Evolutionary conservation across 768 basidiomycete species (phyloP).

Genomic region (Hypholoma fasciculare): DNA sequence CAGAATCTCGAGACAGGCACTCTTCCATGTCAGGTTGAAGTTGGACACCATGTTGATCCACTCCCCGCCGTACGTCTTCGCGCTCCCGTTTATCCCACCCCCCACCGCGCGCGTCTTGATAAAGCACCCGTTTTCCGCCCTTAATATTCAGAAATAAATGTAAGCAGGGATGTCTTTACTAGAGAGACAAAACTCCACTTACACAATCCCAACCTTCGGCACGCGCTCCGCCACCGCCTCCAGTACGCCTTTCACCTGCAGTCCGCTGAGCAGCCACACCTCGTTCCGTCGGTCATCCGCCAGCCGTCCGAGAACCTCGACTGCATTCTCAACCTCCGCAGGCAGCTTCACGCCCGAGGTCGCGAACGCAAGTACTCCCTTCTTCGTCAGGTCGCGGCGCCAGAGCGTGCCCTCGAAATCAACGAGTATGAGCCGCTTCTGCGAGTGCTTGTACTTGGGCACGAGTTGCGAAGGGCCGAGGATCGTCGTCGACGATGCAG

Average conservation of each 20-base stretch:
- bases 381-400: slow-evolving; percentile 54
- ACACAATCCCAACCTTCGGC: slow-evolving; percentile 77
- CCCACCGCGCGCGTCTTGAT: slow-evolving; percentile 52
- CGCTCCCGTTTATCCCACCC: slow-evolving; percentile 16
- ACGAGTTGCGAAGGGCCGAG: slow-evolving; percentile 46
- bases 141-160: slow-evolving; percentile 21
- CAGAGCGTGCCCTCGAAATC: slow-evolving; percentile 86
- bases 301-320: slow-evolving; percentile 56
- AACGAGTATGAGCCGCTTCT: slow-evolving; percentile 64
- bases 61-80: slow-evolving; percentile 20
- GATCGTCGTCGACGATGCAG: slow-evolving; percentile 19
- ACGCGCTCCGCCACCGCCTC: slow-evolving; percentile 61
- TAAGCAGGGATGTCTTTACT: neutral
- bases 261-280: slow-evolving; percentile 81
- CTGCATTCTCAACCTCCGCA: slow-evolving; percentile 31
- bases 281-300: slow-evolving; percentile 68
- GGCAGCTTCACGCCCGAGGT: slow-evolving; percentile 21
- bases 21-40: slow-evolving; percentile 81
- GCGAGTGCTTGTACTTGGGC: slow-evolving; percentile 65
- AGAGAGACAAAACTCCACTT: slow-evolving; percentile 26
- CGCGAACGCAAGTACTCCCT: slow-evolving; percentile 41
- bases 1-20: slow-evolving; percentile 77
- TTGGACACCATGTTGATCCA: slow-evolving; percentile 86
- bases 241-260: slow-evolving; percentile 62
- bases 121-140: slow-evolving; percentile 88